Base-by-base conservation (phyloP, 768 basidiomycete species). In the Leucocoprinus sp. region DNA sequence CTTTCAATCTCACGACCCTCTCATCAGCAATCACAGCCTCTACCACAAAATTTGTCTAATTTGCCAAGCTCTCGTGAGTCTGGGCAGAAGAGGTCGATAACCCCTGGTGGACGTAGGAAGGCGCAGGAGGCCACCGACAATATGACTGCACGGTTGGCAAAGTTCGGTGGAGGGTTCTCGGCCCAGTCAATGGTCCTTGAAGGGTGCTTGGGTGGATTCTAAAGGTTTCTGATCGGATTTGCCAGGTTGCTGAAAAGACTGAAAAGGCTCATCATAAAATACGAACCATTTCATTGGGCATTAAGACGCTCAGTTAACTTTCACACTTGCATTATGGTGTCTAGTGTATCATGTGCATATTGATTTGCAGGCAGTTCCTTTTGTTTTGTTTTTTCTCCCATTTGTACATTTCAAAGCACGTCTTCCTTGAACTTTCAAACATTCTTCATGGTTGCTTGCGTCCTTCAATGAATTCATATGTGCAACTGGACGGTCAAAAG, bases 131-230 rank as follows among this genome's bases (percentile, higher is more conserved):
- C n/a, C 21, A 15, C 45, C 18, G n/a, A n/a, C n/a, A n/a, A n/a
- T n/a, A n/a, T n/a, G n/a, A 24, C 48, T 50, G 43, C 41, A 26
- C 22, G 36, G 12, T 21, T 44, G 33, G 46, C 37, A 40, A 54
- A 31, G 45, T 50, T 27, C 53, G 52, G 51, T 45, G 37, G 24
- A 28, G 28, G 31, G 31, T 44, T 40, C 42, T 49, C 29, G 33
- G 40, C 37, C 40, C 52, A 37, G 42, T 51, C 51, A 21, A 34
- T 52, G 27, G 52, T 54, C n/a, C 54, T 57, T 14, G 57, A 60
- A 41, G 58, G 60, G 15, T 61, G 60, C 47, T 53, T 61, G 17
- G 58, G 56, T 29, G 60, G 60, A 18, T 61, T 61, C 46, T 61
- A 52, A 55, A 46, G 33, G 7, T 18, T 37, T 17, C 35, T n/a